Base-by-base conservation (phyloP, 805 yeast genomes). In the Cyberlindnera amylophila region DNA sequence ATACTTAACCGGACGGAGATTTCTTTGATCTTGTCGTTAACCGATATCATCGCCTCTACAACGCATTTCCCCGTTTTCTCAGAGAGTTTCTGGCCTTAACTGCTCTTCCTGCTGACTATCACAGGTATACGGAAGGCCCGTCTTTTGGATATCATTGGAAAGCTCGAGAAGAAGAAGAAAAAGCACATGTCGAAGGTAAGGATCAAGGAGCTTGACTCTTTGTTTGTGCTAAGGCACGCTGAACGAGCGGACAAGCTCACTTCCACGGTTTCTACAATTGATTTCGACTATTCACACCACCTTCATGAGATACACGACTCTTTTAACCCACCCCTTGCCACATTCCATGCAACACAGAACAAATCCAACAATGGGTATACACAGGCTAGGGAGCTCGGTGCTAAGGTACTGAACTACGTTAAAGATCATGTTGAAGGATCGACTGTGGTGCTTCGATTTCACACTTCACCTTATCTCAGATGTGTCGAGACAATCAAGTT, bases 381-480 rank as follows among this genome's bases (percentile, higher is more conserved):
- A n/a, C 62, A 58, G 38, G 43, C 61, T 7, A 40, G 46, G 37
- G 56, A 50, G 19, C 46, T 55, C 38, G 61, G 59, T 0, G 46
- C 48, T 8, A 52, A 51, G 29, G 39, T 57, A 2, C 40, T 53
- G 13, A 44, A 45, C 36, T 58, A 58, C 24, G 42, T 58, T 7
- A 36, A 45, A 4, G 36, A 48, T 10, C 55, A 54, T 30, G 45
- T 49, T 4, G 33, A 44, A 5, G 50, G 50, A 21, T 21, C 38
- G 4, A 24, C n/a, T 2, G 47, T 55, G 3, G 47, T 42, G 6
- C 37, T 58, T 12, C 42, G 51, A 16, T 49, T 58, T 38, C 74
- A 70, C 47, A 59, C 68, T 5, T 70, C 74, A 2, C 75, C 75
- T 0, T 71, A 70, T 43, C 61, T 69, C 33, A 47, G 75, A 45